Evolutionary conservation across 2,329 filamentous ascomycete genomes (phyloP).

Genomic region (Fusarium marasasianum): DNA sequence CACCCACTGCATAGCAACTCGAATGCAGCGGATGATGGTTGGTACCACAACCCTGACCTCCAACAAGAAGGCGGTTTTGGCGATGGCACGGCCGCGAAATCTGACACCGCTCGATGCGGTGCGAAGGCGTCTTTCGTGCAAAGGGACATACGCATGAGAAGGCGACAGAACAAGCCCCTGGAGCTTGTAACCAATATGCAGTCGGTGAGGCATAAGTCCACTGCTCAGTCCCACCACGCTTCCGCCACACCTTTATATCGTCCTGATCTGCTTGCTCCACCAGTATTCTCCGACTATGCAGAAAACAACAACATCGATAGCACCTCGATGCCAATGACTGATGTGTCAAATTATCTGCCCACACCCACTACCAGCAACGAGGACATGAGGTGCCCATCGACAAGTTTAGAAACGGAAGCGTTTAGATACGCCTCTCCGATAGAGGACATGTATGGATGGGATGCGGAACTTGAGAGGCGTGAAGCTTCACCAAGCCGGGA

Average conservation of each 20-base stretch:
- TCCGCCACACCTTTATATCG: constrained; percentile 3
- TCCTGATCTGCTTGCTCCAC: neutral
- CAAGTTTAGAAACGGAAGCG: constrained; percentile 18
- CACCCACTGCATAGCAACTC: constrained; percentile 48
- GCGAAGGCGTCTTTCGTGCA: constrained; percentile 34
- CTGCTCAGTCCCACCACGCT: neutral
- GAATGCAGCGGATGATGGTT: constrained; percentile 30
- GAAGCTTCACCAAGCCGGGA: constrained; percentile 7
- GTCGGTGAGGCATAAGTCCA: neutral
- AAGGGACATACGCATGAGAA: constrained; percentile 39
- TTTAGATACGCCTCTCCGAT: constrained; percentile 30
- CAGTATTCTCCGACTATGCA: constrained; percentile 4
- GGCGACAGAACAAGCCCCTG: constrained; percentile 25
- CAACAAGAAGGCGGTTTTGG: constrained; percentile 46
- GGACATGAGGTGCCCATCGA: constrained; percentile 10
- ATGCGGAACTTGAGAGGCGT: constrained; percentile 53
- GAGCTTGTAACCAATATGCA: constrained; percentile 6
- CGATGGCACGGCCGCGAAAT: constrained; percentile 62
- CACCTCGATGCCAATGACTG: constrained; percentile 33
- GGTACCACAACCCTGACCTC: constrained; percentile 30
- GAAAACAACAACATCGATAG: constrained; percentile 1
- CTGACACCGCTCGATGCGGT: constrained; percentile 27
- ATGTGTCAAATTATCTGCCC: constrained; percentile 53
- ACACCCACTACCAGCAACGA: constrained; percentile 40
- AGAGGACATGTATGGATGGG: constrained; percentile 63